Base-by-base conservation (phyloP, 148 eudicot species). In the Vaccinium darrowii region DNA sequence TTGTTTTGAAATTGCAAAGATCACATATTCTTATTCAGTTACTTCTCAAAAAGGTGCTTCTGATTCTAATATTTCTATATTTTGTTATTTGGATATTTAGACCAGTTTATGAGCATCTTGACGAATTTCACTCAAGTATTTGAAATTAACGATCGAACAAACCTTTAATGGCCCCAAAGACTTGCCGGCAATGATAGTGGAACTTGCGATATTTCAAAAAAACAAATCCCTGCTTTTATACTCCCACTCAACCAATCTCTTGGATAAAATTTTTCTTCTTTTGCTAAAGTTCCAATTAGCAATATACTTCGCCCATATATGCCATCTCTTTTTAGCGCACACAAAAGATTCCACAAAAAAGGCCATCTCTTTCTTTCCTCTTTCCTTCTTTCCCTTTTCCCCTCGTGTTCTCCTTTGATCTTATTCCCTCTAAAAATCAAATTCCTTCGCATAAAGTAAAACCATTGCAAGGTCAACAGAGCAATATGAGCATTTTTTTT, bases 391-490 rank as follows among this genome's bases (percentile, higher is more conserved):
- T 30, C 57, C 43, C 15, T 50, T 65, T 56, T 25, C 11, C 75
- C 58, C 23, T 78, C 73, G 33, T 36, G 54, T 83, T 30, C 47
- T 84, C 60, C 78, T 65, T 81, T 79, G 3, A 71, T 52, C 27
- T 12, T 67, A 84, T 85, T 85, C 82, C 82, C 82, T 63, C 63
- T 16, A 21, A 80, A 84, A 85, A 69, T 69, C 71, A 39, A 71
- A 23, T 9, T 11, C 51, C 25, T 80, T 76, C 80, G 13, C 7
- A n/a, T 63, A 18, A 84, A 84, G 63, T 50, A 47, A 25, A 77
- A 62, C 50, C 51, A 50, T 78, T 84, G 81, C 74, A 83, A 53
- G 71, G 79, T 27, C 63, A 82, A 43, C 57, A 23, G 54, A 25
- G 30, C 75, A 81, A 49, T 27, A 71, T 65, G 43, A 10, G 36